Conservation (phyloP, 805 yeast genomes). For the Ascoidea rubescens region DNA sequence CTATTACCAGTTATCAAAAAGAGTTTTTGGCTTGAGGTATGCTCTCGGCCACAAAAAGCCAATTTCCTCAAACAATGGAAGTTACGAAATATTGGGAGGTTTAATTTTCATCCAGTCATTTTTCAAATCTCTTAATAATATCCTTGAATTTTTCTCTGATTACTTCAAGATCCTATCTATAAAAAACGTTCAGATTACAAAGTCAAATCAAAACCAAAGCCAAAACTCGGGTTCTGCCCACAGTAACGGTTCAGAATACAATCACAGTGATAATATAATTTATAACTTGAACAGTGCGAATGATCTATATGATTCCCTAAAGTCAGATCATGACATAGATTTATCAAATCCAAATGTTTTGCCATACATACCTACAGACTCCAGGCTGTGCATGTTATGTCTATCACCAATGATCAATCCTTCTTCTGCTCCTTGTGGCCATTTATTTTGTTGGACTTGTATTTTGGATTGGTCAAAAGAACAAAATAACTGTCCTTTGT, state of each 20-base stretch:
- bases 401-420: conserved; percentile 71
- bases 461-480: conserved; percentile 83
- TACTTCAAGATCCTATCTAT: background rate
- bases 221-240: too few species aligned
- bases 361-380: conserved; percentile 54
- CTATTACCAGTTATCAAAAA: conserved; percentile 64
- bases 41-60: conserved; percentile 44
- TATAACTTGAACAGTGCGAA: conserved; percentile 3
- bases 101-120: conserved; percentile 39
- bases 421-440: conserved; percentile 82
- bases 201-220: too few species aligned
- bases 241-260: conserved; percentile 16
- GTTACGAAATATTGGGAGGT: conserved; percentile 66
- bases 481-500: conserved; percentile 80
- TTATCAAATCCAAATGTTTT: conserved; percentile 42
- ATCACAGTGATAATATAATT: conserved; percentile 10
- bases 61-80: conserved; percentile 21
- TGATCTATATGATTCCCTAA: background rate
- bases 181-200: too few species aligned
- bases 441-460: conserved; percentile 86
- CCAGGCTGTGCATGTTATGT: conserved; percentile 78
- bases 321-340: conserved; percentile 22
- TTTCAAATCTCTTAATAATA: conserved; percentile 21
- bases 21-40: conserved; percentile 71
- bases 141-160: background rate